Percentiles rank a stretch among this genome's conserved stretches.
Evolutionary conservation across 108 stramenopile genomes (phyloP).

Genomic region (Cyclotella sp.): DNA sequence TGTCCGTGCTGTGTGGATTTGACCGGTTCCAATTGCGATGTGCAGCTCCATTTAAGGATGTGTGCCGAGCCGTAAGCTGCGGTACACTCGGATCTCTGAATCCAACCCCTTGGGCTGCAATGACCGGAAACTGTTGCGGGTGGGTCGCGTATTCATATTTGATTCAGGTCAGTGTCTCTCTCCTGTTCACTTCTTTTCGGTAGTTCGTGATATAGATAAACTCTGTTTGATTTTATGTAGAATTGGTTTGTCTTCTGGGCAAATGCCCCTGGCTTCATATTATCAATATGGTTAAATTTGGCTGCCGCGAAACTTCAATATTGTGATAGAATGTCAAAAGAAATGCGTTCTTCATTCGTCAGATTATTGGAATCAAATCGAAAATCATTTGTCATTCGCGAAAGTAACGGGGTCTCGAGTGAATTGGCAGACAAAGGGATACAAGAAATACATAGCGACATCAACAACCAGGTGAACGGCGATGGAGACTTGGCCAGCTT

Average conservation of each 20-base stretch:
- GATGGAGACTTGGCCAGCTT: conserved; percentile 19
- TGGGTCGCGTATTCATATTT: conserved; percentile 76
- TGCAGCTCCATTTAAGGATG: conserved; percentile 61
- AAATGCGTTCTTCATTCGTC: conserved; percentile 52
- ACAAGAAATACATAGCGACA: conserved; percentile 6
- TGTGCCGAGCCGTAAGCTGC: conserved; percentile 48
- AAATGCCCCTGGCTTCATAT: conserved; percentile 76
- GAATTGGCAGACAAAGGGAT: not conserved
- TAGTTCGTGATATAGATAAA: conserved; percentile 13
- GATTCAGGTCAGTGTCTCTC: conserved; percentile 20
- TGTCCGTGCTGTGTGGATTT: not conserved
- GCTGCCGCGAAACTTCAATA: conserved; percentile 76
- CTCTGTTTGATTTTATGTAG: conserved; percentile 14
- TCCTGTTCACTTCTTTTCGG: not conserved
- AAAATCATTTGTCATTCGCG: conserved; percentile 22
- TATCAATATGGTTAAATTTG: conserved; percentile 78
- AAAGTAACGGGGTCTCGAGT: not conserved
- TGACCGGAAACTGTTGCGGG: conserved; percentile 78
- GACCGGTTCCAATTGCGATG: not conserved
- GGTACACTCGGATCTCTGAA: conserved; percentile 75
- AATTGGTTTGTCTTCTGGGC: conserved; percentile 78
- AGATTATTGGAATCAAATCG: conserved; percentile 52
- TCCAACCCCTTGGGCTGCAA: conserved; percentile 85
- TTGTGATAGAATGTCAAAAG: conserved; percentile 40
- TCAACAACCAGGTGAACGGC: not conserved